Base-by-base conservation (phyloP, 495 filamentous ascomycete genomes). In the Penicillium pulvis region DNA sequence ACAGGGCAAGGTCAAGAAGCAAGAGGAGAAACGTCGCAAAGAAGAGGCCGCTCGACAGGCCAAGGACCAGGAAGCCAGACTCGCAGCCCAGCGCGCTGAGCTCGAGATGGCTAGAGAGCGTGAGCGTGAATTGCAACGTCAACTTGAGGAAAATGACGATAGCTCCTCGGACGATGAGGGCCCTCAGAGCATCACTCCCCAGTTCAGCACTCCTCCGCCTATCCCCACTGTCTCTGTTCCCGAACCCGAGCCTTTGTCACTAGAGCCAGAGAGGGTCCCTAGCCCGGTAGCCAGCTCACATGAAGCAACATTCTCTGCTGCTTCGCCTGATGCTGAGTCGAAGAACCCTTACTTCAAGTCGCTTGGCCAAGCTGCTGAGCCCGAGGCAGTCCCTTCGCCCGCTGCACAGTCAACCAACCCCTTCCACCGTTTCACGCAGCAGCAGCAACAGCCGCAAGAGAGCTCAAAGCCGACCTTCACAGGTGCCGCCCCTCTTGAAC, bases 1-100 rank as follows among this genome's bases (percentile, higher is more conserved):
- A 60, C 90, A 92, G 71, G 93, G 93, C 54, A 97, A 97, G 75
- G 75, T 98, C n/a, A 95, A 93, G 81, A 97, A 94, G 70, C 88
- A 93, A 64, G 95, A 98, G 71, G 95, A 97, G 76, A 96, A 93
- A 76, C 87, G 85, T 19, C 86, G 86, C 63, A 93, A 90, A 77
- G 92, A 97, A 71, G 93, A 92, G 48, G 91, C 93, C 9, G 77
- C 90, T 60, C 86, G 87, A 50, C 89, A 91, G 66, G 88, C 93
- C 23, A 92, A 90, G 65, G 91, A 96, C 66, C 93, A 96, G 65
- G 92, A 99, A 73, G 83, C 85, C 28, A 85, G 87, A 67, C 79
- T 98, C 49, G 89, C 90, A 46, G 87, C 88, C 43, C 93, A 96
- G 64, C 86, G 91, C 60, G 92, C 90, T 20, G 94, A 99, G 71